These are phyloP conservation scores for Fusarium circinatum DNA, from an alignment of 2,329 filamentous ascomycete species.

Conservation along the genomic window DNA sequence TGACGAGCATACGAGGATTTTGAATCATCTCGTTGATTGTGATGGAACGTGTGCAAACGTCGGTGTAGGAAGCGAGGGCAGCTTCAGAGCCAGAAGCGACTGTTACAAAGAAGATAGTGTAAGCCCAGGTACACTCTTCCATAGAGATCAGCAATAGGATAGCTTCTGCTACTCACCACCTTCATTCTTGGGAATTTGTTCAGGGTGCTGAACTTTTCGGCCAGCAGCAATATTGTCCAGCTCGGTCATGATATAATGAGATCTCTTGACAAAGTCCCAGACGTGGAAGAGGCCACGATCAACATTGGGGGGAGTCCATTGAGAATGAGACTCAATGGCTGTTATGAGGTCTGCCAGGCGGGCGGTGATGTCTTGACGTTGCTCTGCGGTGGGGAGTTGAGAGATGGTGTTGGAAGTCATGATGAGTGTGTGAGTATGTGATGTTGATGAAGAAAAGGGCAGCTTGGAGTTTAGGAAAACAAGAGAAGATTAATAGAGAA, in stretches of 20 bases:
- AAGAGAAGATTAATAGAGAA: background rate
- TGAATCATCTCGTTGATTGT: conserved; percentile 49
- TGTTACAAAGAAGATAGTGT: conserved; percentile 2
- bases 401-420: conserved; percentile 31
- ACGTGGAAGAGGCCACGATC: conserved; percentile 50
- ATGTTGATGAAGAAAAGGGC: background rate
- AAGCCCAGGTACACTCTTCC: background rate
- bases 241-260: conserved; percentile 55
- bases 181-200: conserved; percentile 48
- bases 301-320: conserved; percentile 42
- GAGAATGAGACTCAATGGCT: conserved; percentile 45
- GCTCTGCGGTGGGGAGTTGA: conserved; percentile 38
- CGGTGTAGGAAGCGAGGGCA: conserved; percentile 43
- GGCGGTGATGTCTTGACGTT: conserved; percentile 41
- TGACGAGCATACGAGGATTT: conserved; percentile 44
- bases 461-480: background rate
- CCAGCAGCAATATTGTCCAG: conserved; percentile 53
- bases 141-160: background rate
- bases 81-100: conserved; percentile 35
- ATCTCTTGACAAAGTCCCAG: conserved; percentile 56
- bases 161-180: conserved; percentile 42
- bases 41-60: conserved; percentile 46
- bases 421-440: background rate
- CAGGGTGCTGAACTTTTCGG: conserved; percentile 46
- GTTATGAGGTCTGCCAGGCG: conserved; percentile 43